Conservation (phyloP, 371 early-diverging fungal species). For the Pancytospora philotis region DNA sequence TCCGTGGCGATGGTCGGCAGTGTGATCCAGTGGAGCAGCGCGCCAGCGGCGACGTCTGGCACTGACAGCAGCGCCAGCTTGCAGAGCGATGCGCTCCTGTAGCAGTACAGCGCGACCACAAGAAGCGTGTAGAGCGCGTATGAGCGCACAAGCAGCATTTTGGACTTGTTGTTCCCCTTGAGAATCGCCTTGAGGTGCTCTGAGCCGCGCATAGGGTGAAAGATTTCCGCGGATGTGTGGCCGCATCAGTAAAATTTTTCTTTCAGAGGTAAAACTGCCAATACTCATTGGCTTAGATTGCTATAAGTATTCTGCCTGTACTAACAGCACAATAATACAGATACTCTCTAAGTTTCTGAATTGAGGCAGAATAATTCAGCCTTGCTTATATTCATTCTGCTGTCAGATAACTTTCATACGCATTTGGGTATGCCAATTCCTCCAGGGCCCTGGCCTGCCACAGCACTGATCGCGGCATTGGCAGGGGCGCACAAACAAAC, state of each 20-base stretch:
- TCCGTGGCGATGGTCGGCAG: neutral
- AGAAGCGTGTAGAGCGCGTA: neutral
- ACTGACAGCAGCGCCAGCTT: neutral
- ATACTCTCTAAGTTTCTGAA: no score
- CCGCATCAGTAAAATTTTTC: neutral
- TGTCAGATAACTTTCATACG: no score
- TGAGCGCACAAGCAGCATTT: neutral
- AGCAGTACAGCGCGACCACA: neutral
- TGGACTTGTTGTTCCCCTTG: neutral
- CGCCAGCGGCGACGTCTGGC: neutral
- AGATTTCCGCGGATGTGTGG: no score
- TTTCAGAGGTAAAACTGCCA: neutral
- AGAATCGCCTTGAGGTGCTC: neutral
- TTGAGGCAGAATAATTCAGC: no score
- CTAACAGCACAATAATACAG: no score
- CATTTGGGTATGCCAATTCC: no score
- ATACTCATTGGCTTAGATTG: no score
- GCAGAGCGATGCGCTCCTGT: neutral
- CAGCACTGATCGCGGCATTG: no score
- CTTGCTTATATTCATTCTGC: no score
- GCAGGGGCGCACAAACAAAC: no score
- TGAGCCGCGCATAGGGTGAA: constrained; percentile 11
- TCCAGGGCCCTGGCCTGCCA: no score
- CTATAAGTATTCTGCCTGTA: no score
- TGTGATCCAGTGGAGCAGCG: neutral